Conservation (phyloP, 768 basidiomycete genomes). For the Phanerochaete carnosa region DNA sequence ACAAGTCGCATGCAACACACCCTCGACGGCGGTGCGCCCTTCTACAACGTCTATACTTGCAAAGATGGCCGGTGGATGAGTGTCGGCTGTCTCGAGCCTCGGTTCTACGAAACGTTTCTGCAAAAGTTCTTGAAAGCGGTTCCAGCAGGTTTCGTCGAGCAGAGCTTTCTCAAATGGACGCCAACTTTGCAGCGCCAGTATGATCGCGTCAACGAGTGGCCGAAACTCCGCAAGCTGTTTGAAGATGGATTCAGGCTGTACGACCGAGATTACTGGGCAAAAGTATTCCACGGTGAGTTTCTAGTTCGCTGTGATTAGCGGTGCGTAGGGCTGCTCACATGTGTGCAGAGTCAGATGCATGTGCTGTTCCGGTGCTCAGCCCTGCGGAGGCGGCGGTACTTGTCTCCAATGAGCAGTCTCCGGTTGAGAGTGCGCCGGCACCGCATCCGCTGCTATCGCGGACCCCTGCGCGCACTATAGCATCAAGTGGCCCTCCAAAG, state of each 20-base stretch:
- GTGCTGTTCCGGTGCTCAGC: slow-evolving; percentile 64
- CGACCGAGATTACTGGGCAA: slow-evolving; percentile 66
- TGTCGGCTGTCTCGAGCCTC: slow-evolving; percentile 72
- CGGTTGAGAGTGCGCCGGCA: slow-evolving; percentile 1
- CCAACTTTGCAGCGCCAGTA: slow-evolving; percentile 46
- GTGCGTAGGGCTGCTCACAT: not conserved
- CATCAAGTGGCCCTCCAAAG: not conserved
- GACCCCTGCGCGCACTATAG: slow-evolving; percentile 14
- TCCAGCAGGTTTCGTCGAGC: slow-evolving; percentile 38
- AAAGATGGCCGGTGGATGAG: slow-evolving; percentile 73
- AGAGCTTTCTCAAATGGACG: slow-evolving; percentile 45
- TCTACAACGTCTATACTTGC: slow-evolving; percentile 73
- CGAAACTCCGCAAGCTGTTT: slow-evolving; percentile 52
- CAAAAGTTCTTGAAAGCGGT: slow-evolving; percentile 49
- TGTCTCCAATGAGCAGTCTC: slow-evolving; percentile 18
- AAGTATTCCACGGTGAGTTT: slow-evolving; percentile 57
- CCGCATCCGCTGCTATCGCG: slow-evolving; percentile 22
- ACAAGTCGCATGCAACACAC: slow-evolving; percentile 35
- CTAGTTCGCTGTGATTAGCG: not conserved
- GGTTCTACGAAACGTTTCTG: slow-evolving; percentile 65
- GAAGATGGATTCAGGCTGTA: slow-evolving; percentile 58
- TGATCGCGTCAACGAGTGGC: slow-evolving; percentile 49
- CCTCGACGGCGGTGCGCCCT: slow-evolving; percentile 77
- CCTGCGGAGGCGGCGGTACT: slow-evolving; percentile 55
- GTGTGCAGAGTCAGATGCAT: slow-evolving; percentile 65